Evolutionary conservation across 169 alveolate genomes (phyloP).

Genomic region (Eimeria acervulina): DNA sequence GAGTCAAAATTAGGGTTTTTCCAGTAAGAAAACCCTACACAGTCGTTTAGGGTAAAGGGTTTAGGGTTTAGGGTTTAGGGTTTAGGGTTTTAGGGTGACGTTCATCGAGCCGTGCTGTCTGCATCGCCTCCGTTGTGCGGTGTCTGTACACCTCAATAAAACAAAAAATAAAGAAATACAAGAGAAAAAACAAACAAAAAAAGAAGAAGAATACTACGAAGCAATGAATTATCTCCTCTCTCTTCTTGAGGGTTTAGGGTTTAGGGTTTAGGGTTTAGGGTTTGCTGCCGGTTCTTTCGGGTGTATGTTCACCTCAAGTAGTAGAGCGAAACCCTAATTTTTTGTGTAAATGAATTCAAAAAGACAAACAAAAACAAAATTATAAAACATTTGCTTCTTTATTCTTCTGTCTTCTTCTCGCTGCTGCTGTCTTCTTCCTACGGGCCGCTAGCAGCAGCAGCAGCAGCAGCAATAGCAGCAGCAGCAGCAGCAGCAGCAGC

Average conservation of each 20-base stretch:
- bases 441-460: background rate
- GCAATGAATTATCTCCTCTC: background rate
- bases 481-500: slow-evolving; percentile 14
- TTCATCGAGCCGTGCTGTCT: background rate
- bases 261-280: slow-evolving; percentile 41
- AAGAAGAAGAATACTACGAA: background rate
- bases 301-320: background rate
- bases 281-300: background rate
- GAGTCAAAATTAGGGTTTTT: background rate
- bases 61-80: slow-evolving; percentile 9
- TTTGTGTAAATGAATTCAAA: background rate
- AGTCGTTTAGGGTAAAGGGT: background rate
- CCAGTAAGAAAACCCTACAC: background rate
- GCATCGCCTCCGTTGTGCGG: background rate
- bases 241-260: background rate
- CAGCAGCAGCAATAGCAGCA: slow-evolving; percentile 5
- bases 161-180: background rate
- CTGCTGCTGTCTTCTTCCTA: no score
- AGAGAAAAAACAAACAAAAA: background rate
- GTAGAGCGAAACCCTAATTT: background rate
- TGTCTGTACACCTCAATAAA: background rate
- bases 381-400: background rate
- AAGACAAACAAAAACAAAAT: background rate
- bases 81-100: background rate
- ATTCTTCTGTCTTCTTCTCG: background rate